These are phyloP conservation scores for Debaryomyces sp. DNA, from an alignment of 1,139 yeast genomes.

Conservation along the genomic window DNA sequence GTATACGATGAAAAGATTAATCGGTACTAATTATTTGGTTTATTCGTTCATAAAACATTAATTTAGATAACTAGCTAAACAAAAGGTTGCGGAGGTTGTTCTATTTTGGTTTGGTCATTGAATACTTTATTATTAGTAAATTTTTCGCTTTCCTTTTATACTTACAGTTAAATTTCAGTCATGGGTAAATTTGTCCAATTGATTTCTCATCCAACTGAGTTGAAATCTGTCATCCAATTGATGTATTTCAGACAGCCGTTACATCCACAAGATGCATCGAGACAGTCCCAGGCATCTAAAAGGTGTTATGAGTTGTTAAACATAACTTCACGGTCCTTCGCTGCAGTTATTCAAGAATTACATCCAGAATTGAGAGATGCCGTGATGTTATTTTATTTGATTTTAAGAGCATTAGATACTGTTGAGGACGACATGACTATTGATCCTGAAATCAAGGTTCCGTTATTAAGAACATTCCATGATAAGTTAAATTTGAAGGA, in stretches of 20 bases:
- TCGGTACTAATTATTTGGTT: neutral
- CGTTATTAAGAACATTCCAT: slow-evolving; percentile 71
- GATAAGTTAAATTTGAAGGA: slow-evolving; percentile 60
- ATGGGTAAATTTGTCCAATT: slow-evolving; percentile 75
- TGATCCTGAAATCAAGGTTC: slow-evolving; percentile 69
- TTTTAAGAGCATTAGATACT: slow-evolving; percentile 91
- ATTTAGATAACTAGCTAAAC: neutral
- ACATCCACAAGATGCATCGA: slow-evolving; percentile 49
- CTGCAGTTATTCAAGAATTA: slow-evolving; percentile 87
- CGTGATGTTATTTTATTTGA: slow-evolving; percentile 79
- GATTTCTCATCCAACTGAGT: slow-evolving; percentile 70
- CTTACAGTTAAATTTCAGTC: neutral
- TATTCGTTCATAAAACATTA: neutral
- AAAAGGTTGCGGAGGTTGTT: neutral
- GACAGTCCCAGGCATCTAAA: slow-evolving; percentile 49
- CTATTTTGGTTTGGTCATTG: neutral
- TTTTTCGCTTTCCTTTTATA: neutral
- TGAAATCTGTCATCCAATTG: slow-evolving; percentile 67
- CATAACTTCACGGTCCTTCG: slow-evolving; percentile 85
- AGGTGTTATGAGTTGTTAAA: slow-evolving; percentile 72
- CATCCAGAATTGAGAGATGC: slow-evolving; percentile 88
- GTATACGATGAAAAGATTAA: slow-evolving; percentile 2
- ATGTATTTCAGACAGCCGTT: slow-evolving; percentile 55
- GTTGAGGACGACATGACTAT: slow-evolving; percentile 96
- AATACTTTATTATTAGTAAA: neutral